Evolutionary conservation across 208 protist genomes (phyloP), one percentile per base, ranked within the genome.

Genomic region (Wallacemonas collosoma): DNA sequence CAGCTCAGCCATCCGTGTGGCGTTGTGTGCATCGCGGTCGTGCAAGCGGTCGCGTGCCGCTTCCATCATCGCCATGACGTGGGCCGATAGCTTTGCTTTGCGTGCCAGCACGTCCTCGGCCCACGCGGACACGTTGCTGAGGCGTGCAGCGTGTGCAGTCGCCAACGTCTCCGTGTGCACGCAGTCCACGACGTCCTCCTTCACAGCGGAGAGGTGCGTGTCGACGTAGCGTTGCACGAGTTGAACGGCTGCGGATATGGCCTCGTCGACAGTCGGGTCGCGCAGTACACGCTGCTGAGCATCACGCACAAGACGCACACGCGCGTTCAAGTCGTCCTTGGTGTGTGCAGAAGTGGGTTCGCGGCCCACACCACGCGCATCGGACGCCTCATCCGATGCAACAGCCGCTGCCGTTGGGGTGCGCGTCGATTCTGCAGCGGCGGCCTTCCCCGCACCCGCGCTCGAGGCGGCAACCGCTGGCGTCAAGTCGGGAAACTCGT

Each of bases 121-220:
- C 79, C 83, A 93, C 44, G 47, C 64, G 5, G 71, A 15, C 68
- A 82, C 81, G 4, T 81, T 86, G 1, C n/a, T 39, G 40, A 73
- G 57, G 5, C 85, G 82, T 39, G 85, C 73, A 17, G 73, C 65
- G 63, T 86, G 78, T 1, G 85, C 85, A 7, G 76, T 78, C n/a
- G 79, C 73, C 4, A 79, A 66, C 26, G 88, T 85, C 55, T 86
- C 75, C 38, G 36, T 53, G 77, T 90, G 88, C 51, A 93, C 69
- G 62, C 82, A 80, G 43, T 84, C 80, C 4, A 93, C 80, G 14
- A 93, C 83, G n/a, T 67, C 50, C 17, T 81, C 73, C 40, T 79
- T 61, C 58, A 87, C 48, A 50, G 70, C 68, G 17, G 45, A 36
- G 11, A 89, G 65, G 17, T 77, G 82, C 14, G 81, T 63, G 57